Evolutionary conservation across 1,284 basidiomycete species (phyloP).

Genomic region (Moniliophthora roreri): DNA sequence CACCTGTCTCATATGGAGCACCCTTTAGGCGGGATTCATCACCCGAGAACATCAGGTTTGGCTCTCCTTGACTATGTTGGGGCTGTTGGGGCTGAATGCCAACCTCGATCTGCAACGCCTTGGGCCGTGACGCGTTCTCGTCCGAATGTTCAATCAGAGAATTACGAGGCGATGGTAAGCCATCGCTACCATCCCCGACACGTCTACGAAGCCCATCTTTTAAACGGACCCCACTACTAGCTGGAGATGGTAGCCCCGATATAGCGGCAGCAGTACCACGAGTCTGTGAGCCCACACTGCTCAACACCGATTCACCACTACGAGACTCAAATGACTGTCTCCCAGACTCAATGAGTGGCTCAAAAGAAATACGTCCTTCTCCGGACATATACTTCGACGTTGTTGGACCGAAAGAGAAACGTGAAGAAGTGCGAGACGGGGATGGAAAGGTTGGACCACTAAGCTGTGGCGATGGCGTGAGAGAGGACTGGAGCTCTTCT

Average conservation of each 20-base stretch:
- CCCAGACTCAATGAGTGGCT: constrained; percentile 39
- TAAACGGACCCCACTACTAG: constrained; percentile 40
- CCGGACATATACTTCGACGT: constrained; percentile 38
- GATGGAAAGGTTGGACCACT: constrained; percentile 12
- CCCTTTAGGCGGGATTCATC: no score
- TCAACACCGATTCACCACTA: constrained; percentile 44
- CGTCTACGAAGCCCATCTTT: constrained; percentile 39
- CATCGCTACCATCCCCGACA: constrained; percentile 41
- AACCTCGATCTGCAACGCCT: not conserved
- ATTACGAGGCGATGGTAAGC: constrained; percentile 43
- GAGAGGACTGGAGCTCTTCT: constrained; percentile 34
- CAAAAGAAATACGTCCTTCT: constrained; percentile 50
- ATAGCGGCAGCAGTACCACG: constrained; percentile 21
- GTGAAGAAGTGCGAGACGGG: constrained; percentile 28
- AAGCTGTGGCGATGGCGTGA: constrained; percentile 30
- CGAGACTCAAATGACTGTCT: constrained; percentile 44
- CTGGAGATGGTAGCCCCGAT: constrained; percentile 34
- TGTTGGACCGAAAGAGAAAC: constrained; percentile 41
- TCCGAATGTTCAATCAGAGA: constrained; percentile 48
- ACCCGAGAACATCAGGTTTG: no score
- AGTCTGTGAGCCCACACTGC: constrained; percentile 37
- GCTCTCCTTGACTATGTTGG: no score
- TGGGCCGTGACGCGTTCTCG: constrained; percentile 17
- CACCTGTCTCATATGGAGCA: no score
- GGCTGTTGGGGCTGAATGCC: no score